Percentiles rank a stretch among this genome's conserved stretches.
These are phyloP conservation scores for Lunasporangiospora selenospora DNA, from an alignment of 192 early-diverging fungal genomes.

Conservation along the genomic window DNA sequence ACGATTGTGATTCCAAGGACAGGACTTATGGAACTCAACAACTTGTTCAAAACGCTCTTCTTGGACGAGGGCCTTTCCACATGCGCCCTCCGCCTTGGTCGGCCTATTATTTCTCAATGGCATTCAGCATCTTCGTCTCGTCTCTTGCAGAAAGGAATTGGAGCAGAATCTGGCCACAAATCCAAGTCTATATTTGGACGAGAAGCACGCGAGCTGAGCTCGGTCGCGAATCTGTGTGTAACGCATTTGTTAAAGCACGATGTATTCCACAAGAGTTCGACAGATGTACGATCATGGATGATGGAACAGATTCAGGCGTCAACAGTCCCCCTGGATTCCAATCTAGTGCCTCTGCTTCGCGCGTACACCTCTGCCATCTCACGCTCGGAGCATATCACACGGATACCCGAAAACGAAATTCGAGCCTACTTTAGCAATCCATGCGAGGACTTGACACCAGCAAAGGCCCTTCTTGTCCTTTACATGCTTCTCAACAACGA, in stretches of 20 bases:
- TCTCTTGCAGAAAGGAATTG: too few species aligned
- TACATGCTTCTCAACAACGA: conserved; percentile 48
- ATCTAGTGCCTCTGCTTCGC: conserved; percentile 38
- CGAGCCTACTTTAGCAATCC: conserved; percentile 22
- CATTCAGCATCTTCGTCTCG: too few species aligned
- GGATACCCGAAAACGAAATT: conserved; percentile 33
- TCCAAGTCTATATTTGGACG: too few species aligned
- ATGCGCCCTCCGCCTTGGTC: conserved; percentile 30
- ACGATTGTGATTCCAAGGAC: conserved; percentile 22
- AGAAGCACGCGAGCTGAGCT: conserved; percentile 29
- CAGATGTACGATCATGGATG: conserved; percentile 34
- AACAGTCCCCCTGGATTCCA: conserved; percentile 27
- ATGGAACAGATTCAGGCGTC: conserved; percentile 23
- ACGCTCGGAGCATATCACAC: conserved; percentile 18
- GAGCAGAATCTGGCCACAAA: too few species aligned
- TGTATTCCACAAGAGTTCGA: conserved; percentile 25
- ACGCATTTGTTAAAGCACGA: conserved; percentile 29
- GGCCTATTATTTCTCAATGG: too few species aligned
- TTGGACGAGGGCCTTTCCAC: conserved; percentile 20
- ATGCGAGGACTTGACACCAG: conserved; percentile 23
- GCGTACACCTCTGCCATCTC: conserved; percentile 31
- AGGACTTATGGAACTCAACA: conserved; percentile 24
- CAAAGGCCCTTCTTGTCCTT: conserved; percentile 31
- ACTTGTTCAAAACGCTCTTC: conserved; percentile 18
- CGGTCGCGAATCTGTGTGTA: conserved; percentile 22